phyloP scores from a whole-genome alignment of 108 stramenopile species.

The Licmophora abbreviata region DNA sequence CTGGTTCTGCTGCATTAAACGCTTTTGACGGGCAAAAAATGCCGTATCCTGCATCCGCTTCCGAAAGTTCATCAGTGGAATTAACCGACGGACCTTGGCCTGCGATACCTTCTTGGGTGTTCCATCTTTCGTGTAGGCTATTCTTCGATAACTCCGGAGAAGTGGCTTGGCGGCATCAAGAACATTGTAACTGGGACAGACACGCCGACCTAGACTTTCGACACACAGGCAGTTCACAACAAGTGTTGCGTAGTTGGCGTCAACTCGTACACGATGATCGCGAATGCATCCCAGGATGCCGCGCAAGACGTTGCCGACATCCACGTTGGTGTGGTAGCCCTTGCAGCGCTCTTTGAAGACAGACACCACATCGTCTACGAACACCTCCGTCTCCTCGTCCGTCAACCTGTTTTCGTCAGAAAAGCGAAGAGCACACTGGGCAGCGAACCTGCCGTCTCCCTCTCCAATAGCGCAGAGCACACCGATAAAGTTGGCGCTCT shows the following conservation, averaged over 20 bases:
- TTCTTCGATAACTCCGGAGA: slow-evolving; percentile 32
- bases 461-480: slow-evolving; percentile 59
- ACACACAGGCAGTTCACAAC: slow-evolving; percentile 75
- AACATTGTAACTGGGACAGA: slow-evolving; percentile 72
- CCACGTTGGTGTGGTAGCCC: slow-evolving; percentile 69
- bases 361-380: slow-evolving; percentile 44
- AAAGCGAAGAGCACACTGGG: slow-evolving; percentile 47
- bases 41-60: not conserved
- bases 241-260: slow-evolving; percentile 81
- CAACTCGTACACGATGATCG: slow-evolving; percentile 57
- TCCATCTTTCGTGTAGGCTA: slow-evolving; percentile 16
- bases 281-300: slow-evolving; percentile 57
- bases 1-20: no score
- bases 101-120: not conserved
- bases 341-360: slow-evolving; percentile 48
- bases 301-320: slow-evolving; percentile 67
- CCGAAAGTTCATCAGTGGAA: not conserved
- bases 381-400: slow-evolving; percentile 23
- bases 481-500: slow-evolving; percentile 61
- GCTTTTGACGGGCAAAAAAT: slow-evolving; percentile 6
- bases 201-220: slow-evolving; percentile 50
- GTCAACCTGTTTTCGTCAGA: slow-evolving; percentile 32
- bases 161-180: slow-evolving; percentile 67
- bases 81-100: not conserved
- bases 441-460: slow-evolving; percentile 59